Evolutionary conservation across 306 rosid genomes (phyloP), one percentile per base, ranked within the genome.

Genomic region (Inga oerstediana): DNA sequence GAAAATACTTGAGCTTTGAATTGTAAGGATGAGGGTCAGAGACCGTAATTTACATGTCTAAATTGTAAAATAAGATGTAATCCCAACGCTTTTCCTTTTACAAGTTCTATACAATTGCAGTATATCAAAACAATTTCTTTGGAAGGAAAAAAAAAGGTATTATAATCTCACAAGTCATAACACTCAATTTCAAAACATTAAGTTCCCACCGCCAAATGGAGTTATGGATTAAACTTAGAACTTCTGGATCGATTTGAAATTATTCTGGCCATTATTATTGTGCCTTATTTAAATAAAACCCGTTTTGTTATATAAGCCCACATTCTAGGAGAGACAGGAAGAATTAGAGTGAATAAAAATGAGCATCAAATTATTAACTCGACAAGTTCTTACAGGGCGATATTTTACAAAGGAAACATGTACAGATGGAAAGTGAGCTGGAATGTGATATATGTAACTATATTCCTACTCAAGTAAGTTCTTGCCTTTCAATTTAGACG

Each of bases 401-500:
- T 74, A 82, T 82, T 77, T 84, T 84, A 89, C 88, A 89, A 74
- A 69, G 85, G 78, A 74, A 75, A 76, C 76, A 79, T 76, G 79
- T 73, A 80, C 82, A 72, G 49, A 80, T 62, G 83, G 59, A 12
- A 80, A 80, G 82, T 51, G 73, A 84, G 80, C 76, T 62, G 51
- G 73, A 73, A 77, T 41, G 75, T 44, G 77, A 87, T 69, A 87
- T 32, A 69, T 78, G 81, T 76, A 76, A 84, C 67, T 71, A 64
- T 58, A 67, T 85, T 84, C 75, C 90, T 83, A 87, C 19, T 84
- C 82, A 85, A 74, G 75, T 82, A 48, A 70, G 35, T 67, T 45
- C 39, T 75, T 64, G 86, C 81, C 84, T 80, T 71, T 87, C 52
- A 95, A 75, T 92, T 95, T 76, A 92, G 89, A 79, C 87, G 89